Conservation (phyloP, 805 yeast genomes). For the Teunomyces funiuensis region DNA sequence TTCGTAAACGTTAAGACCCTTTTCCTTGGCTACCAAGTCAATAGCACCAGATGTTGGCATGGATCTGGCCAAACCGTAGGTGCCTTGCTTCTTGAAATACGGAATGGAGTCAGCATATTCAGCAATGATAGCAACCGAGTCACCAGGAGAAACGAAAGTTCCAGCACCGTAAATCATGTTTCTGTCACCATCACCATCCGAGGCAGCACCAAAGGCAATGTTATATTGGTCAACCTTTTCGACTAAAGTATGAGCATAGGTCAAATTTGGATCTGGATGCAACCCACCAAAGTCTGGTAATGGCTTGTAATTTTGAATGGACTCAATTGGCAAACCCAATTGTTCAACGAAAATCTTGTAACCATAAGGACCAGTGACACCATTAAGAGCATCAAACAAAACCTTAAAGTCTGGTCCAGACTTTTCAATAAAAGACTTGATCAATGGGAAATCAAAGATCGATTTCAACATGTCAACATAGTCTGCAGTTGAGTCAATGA, state of each 20-base stretch:
- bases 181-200: constrained; percentile 99
- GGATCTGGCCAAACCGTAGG: constrained; percentile 90
- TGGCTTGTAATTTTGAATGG: constrained; percentile 79
- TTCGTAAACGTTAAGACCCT: constrained; percentile 78
- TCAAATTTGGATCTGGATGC: constrained; percentile 97
- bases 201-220: constrained; percentile 95
- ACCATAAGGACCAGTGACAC: constrained; percentile 98
- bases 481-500: constrained; percentile 78
- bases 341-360: constrained; percentile 78
- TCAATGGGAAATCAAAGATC: constrained; percentile 85
- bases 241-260: constrained; percentile 88
- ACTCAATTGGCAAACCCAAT: constrained; percentile 67
- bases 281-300: constrained; percentile 93
- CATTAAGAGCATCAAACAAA: constrained; percentile 87
- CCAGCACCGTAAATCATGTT: constrained; percentile 97
- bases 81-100: constrained; percentile 83
- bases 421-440: constrained; percentile 62
- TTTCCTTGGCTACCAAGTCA: constrained; percentile 81
- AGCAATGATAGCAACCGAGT: constrained; percentile 94
- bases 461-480: constrained; percentile 77
- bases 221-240: constrained; percentile 76
- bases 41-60: constrained; percentile 97
- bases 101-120: constrained; percentile 89
- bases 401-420: constrained; percentile 59
- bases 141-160: constrained; percentile 97